Base-by-base conservation (phyloP, 306 rosid genomes). In the Coriaria nepalensis region DNA sequence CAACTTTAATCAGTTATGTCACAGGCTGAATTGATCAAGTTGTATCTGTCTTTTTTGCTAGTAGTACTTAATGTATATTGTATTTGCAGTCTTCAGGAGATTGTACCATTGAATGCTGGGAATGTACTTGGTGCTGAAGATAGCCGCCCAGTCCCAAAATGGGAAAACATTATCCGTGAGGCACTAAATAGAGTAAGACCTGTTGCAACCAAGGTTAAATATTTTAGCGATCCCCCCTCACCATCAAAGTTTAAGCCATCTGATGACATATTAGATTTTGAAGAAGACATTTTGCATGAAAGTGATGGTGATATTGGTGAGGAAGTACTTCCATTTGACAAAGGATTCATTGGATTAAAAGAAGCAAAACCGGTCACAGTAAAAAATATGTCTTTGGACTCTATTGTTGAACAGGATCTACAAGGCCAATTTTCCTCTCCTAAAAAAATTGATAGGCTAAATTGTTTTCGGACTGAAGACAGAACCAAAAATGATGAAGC, bases 161-260 rank as follows among this genome's bases (percentile, higher is more conserved):
- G 96, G 96, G 95, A 88, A 70, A 75, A 64, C 14, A 53, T 81
- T 45, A 73, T 88, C 42, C 81, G 95, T 9, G 84, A 83, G 51
- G 57, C 93, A 50, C 63, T 88, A 49, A 66, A 76, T 50, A 68
- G 86, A 57, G 76, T 81, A 61, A 78, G 77, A 60, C 71, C 82
- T 14, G 51, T 10, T 8, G 13, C 44, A 41, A 40, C 55, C 41
- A 83, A 83, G 76, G 33, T 78, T 49, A 88, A 83, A 73, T 80
- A 82, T 63, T 88, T 76, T 43, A 88, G 93, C 37, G 96, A 83
- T 61, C 96, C 96, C 50, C 93, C 93, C 10, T 81, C 96, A 6
- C 96, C 96, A 10, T 83, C 95, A 52, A 88, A 77, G 51, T 88
- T 67, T 57, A 88, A 76, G 72, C 90, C 80, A 60, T 55, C 67